Conservation (phyloP, 2,329 filamentous ascomycete species). For the Exophiala mesophila region DNA sequence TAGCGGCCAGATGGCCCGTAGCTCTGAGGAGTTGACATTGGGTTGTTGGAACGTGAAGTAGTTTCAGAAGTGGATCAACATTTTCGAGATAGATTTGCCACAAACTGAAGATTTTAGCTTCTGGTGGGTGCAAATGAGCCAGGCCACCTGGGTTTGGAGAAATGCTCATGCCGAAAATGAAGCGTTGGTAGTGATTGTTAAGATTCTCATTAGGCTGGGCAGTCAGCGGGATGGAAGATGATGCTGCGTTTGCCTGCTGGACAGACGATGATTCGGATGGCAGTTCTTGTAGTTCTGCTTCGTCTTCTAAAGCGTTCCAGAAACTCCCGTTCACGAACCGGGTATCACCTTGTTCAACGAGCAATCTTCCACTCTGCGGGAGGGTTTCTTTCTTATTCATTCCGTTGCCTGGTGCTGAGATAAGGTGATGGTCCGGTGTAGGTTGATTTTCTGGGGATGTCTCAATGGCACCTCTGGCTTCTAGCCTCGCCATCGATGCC, state of each 20-base stretch:
- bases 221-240: conserved; percentile 49
- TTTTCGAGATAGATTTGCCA: conserved; percentile 69
- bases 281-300: background rate
- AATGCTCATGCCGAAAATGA: too few relatives aligned
- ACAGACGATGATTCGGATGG: conserved; percentile 37
- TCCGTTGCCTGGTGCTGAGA: too few relatives aligned
- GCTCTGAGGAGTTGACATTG: conserved; percentile 62
- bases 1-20: conserved; percentile 50
- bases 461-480: conserved; percentile 26
- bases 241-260: conserved; percentile 39
- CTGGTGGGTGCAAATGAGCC: conserved; percentile 54
- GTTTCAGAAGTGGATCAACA: conserved; percentile 63
- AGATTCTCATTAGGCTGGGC: conserved; percentile 9
- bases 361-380: conserved; percentile 49
- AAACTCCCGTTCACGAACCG: conserved; percentile 58
- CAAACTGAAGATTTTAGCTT: conserved; percentile 47
- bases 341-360: conserved; percentile 54
- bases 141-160: conserved; percentile 32
- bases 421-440: too few relatives aligned
- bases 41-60: conserved; percentile 62
- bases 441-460: conserved; percentile 2
- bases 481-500: conserved; percentile 53
- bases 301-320: conserved; percentile 45
- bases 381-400: too few relatives aligned
- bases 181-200: conserved; percentile 10